Evolutionary conservation across 495 filamentous ascomycete genomes (phyloP), one percentile per base, ranked within the genome.

Genomic region (Neurospora tetraspora): DNA sequence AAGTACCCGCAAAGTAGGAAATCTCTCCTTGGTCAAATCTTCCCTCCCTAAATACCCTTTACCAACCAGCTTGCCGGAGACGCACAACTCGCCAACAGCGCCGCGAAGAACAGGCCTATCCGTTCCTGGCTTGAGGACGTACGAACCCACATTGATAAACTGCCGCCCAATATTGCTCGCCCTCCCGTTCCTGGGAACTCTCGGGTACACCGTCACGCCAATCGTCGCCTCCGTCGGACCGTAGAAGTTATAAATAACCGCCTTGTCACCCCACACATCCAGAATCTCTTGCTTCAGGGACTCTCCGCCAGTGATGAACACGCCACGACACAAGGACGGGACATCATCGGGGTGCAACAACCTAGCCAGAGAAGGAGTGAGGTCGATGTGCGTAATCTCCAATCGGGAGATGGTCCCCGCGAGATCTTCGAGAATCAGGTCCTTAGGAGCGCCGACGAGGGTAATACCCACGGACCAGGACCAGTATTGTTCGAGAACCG

Each of bases 151-250:
- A 69, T 96, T 95, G 70, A 89, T 86, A 72, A 97, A 93, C 72
- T 93, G 92, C 27, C 82, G 86, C 0, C 94, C 94, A 73, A 98
- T 97, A 80, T 97, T 97, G 4, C 91, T 91, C 2, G 93, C 84
- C 70, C 91, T 92, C 9, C 92, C 93, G 69, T 89, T 89, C 27
- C 80, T 75, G 1, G 89, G 89, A 42, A 97, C 91, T 42, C 90
- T 86, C 11, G 90, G 88, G 73, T 90, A 94, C 80, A 94, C 93
- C 0, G 91, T 93, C 59, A 91, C 90, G 5, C 94, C 94, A 75
- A 98, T 97, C 0, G 94, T 97, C 0, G 91, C 89, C 78, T 98
- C 94, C 0, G 94, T 97, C 2, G 94, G 94, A 6, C 94, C 94
- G 71, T 89, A 91, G 34, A 89, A 90, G 75, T 94, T 94, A 80